Conservation (phyloP, 2,329 filamentous ascomycete genomes). For the Dothidotthia symphoricarpi region DNA sequence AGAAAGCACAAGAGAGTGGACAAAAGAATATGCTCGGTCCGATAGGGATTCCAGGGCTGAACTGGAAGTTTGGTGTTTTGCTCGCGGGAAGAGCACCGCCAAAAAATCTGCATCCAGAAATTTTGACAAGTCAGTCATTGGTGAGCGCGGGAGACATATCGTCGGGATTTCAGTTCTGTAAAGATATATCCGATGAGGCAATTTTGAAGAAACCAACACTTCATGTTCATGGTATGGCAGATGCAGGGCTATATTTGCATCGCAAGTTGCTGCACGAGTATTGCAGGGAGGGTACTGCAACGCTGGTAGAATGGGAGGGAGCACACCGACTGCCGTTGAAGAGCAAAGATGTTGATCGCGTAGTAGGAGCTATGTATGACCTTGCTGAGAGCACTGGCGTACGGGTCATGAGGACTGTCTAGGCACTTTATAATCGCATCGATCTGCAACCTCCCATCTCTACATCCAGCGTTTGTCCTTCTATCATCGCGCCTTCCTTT, state of each 20-base stretch:
- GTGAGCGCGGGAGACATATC: slow-evolving; percentile 45
- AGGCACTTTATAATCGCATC: no score
- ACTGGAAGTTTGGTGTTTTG: slow-evolving; percentile 61
- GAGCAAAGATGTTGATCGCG: slow-evolving; percentile 59
- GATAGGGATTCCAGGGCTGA: slow-evolving; percentile 25
- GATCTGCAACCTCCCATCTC: no score
- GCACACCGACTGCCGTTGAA: slow-evolving; percentile 70
- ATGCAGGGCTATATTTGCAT: slow-evolving; percentile 61
- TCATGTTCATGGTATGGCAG: slow-evolving; percentile 65
- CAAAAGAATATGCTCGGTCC: slow-evolving; percentile 19
- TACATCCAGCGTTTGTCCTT: no score
- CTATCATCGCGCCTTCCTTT: no score
- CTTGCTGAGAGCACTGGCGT: slow-evolving; percentile 54
- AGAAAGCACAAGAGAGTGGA: slow-evolving; percentile 28
- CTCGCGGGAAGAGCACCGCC: slow-evolving; percentile 62
- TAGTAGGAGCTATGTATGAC: slow-evolving; percentile 55
- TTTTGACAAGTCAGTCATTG: slow-evolving; percentile 38
- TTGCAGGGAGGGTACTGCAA: slow-evolving; percentile 55
- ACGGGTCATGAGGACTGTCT: slow-evolving; percentile 33
- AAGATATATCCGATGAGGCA: slow-evolving; percentile 43
- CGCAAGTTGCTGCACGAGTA: slow-evolving; percentile 57
- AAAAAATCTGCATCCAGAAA: slow-evolving; percentile 51
- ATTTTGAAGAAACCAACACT: slow-evolving; percentile 60
- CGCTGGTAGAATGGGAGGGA: slow-evolving; percentile 70
- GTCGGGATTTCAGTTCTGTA: slow-evolving; percentile 43